Evolutionary conservation across 257 asterid genomes (phyloP).

Genomic region (Solanum sitiens): DNA sequence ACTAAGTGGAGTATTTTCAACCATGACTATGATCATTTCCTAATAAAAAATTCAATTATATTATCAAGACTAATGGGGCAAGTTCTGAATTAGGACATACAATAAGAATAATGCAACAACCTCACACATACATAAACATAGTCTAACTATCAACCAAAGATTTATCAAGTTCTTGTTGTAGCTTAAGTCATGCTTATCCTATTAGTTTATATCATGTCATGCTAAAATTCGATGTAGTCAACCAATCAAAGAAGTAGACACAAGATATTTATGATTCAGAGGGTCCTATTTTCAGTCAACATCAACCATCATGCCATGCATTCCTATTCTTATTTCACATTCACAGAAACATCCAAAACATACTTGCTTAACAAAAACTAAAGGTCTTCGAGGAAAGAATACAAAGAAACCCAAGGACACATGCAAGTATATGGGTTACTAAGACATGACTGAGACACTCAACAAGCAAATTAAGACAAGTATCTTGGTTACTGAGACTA

Average conservation of each 20-base stretch:
- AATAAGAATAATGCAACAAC: not conserved
- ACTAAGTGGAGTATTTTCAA: not conserved
- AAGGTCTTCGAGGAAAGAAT: not conserved
- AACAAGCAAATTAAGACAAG: not conserved
- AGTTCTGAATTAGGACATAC: not conserved
- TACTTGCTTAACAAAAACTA: no score
- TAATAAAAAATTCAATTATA: no score
- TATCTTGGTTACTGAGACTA: not conserved
- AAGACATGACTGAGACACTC: not conserved
- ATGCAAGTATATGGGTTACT: not conserved
- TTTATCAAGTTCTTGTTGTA: not conserved
- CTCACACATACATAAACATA: not conserved
- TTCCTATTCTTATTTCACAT: not conserved
- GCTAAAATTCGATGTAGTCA: not conserved
- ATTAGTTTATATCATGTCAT: not conserved
- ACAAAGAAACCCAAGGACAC: not conserved
- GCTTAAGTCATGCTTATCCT: not conserved
- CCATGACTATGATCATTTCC: not conserved
- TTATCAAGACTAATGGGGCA: not conserved
- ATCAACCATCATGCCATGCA: not conserved
- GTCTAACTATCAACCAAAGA: not conserved
- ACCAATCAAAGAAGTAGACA: not conserved
- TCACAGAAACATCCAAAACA: not conserved
- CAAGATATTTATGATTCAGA: no score
- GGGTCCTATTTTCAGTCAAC: not conserved